phyloP scores from a whole-genome alignment of 306 rosid species.

The Prunus armeniaca region DNA sequence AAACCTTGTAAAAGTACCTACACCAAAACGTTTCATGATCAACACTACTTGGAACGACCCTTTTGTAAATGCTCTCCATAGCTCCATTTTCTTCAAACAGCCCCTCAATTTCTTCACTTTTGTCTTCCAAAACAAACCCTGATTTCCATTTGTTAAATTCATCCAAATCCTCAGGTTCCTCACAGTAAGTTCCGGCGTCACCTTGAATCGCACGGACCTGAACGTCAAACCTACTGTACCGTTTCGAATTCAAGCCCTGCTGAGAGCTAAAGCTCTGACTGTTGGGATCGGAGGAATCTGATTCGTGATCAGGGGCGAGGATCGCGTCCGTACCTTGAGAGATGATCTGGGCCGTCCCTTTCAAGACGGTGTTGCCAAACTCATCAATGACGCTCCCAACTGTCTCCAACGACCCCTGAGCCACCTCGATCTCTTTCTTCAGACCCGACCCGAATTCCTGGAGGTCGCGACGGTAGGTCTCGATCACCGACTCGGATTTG shows the following conservation, averaged over 20 bases:
- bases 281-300: conserved; percentile 52
- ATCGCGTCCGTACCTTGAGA: conserved; percentile 70
- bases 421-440: conserved; percentile 81
- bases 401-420: conserved; percentile 71
- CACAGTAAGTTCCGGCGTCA: conserved; percentile 59
- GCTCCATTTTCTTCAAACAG: conserved; percentile 55
- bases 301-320: conserved; percentile 51
- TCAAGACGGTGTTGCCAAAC: conserved; percentile 67
- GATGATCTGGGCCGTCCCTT: conserved; percentile 80
- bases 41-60: conserved; percentile 51
- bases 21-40: conserved; percentile 68
- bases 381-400: conserved; percentile 68
- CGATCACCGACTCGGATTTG: conserved; percentile 79
- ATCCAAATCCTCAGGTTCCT: conserved; percentile 65
- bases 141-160: conserved; percentile 58
- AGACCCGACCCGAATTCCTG: conserved; percentile 73
- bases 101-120: conserved; percentile 50
- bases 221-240: conserved; percentile 67
- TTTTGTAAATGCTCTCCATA: conserved; percentile 45
- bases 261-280: conserved; percentile 22
- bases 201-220: conserved; percentile 63
- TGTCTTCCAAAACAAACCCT: conserved; percentile 50
- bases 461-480: conserved; percentile 88
- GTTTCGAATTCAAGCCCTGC: conserved; percentile 44
- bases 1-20: conserved; percentile 71